phyloP scores from a whole-genome alignment of 768 basidiomycete species.

The Tulasnella sp. region DNA sequence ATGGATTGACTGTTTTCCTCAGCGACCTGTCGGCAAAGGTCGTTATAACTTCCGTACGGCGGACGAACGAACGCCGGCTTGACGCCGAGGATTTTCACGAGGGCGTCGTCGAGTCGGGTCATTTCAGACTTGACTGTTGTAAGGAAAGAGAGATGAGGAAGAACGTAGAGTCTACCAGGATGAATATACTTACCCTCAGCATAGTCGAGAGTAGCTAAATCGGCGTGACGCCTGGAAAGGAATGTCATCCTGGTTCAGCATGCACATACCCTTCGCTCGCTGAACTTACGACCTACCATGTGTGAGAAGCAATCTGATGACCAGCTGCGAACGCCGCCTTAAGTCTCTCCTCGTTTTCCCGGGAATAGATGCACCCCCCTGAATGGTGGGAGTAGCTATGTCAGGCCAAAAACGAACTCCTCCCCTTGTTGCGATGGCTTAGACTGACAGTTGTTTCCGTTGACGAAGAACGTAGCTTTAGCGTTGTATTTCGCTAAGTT shows the following conservation, averaged over 20 bases:
- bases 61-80: constrained; percentile 14
- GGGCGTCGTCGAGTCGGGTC: background rate
- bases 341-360: background rate
- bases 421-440: too few species aligned
- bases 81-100: constrained; percentile 12
- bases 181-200: background rate
- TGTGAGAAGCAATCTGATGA: constrained; percentile 18
- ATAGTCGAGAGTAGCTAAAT: background rate
- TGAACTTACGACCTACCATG: background rate
- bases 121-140: background rate
- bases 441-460: background rate
- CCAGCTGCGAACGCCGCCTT: background rate
- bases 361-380: background rate
- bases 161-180: background rate
- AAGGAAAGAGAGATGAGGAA: background rate
- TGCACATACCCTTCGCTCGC: background rate
- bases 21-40: background rate
- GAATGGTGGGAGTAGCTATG: too few species aligned
- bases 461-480: constrained; percentile 26
- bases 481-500: background rate
- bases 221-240: background rate
- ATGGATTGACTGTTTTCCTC: background rate
- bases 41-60: constrained; percentile 20
- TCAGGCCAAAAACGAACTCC: too few species aligned
- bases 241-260: background rate